Base-by-base conservation (phyloP, 352 stramenopile genomes). In the Blastocystis sp. region DNA sequence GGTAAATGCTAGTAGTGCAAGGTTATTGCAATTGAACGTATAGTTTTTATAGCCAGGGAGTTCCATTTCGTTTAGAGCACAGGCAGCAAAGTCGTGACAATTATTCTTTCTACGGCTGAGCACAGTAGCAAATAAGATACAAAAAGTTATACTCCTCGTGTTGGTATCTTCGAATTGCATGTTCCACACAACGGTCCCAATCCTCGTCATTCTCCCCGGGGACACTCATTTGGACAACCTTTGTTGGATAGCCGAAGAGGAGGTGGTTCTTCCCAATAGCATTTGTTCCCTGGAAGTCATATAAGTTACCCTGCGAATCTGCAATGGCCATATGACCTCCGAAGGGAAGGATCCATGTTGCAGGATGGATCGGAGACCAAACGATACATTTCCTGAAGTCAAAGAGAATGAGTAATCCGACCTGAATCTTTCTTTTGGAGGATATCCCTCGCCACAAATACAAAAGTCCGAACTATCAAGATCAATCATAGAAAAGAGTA, bases 221-320 rank as follows among this genome's bases (percentile, higher is more conserved):
- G 5, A 20, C 45, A 7, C 13, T 55, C 6, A 84, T 45, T 55
- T 39, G 73, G 20, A 84, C 5, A 20, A 45, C 53, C 15, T 68
- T 84, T 9, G 73, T 84, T 6, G 73, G 73, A 45, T 84, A 68
- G 9, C 73, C 73, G 26, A 84, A 84, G 6, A 84, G 50, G 11
- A 84, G 29, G 56, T 84, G 73, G 53, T 84, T 84, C 73, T 84
- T 84, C 4, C 73, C 73, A 8, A 84, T 68, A n/a, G 53, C 29
- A 37, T 66, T 66, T 1, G 73, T 66, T 39, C 73, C 73, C n/a
- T 84, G 73, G 73, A 84, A 84, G 29, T 84, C 73, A 18, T 68
- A 84, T 6, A 84, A 29, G 50, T 84, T 84, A n/a, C 73, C 73
- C 53, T 84, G 50, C 23, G 73, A 84, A 26, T 84, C 73, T 5